Evolutionary conservation across 257 asterid species (phyloP).

Genomic region (Orobanche coerulescens): DNA sequence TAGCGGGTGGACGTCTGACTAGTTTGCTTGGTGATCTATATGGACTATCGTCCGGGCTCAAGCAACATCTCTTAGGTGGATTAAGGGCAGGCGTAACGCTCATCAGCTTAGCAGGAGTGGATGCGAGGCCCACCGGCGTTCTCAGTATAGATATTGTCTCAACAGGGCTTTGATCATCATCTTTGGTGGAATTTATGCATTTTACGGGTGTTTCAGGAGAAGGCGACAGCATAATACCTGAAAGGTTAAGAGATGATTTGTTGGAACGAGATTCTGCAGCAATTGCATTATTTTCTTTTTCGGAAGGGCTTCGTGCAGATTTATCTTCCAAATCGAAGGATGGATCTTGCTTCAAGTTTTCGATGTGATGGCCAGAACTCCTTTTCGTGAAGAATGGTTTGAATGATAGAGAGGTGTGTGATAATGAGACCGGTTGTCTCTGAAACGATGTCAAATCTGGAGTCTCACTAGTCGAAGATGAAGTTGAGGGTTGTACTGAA

Average conservation of each 20-base stretch:
- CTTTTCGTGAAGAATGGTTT: neutral
- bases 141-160: constrained; percentile 20
- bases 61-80: constrained; percentile 56
- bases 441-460: constrained; percentile 3
- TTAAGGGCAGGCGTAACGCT: constrained; percentile 52
- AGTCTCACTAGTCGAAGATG: constrained; percentile 17
- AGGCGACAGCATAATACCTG: neutral
- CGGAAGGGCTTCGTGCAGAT: neutral
- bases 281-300: neutral
- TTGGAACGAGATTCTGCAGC: neutral
- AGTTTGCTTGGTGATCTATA: constrained; percentile 42
- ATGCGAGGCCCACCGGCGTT: constrained; percentile 43
- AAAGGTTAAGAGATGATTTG: neutral
- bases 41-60: constrained; percentile 60
- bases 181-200: constrained; percentile 16
- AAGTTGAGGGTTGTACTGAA: constrained; percentile 14
- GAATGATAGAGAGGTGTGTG: neutral
- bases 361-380: neutral
- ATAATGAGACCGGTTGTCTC: constrained; percentile 12
- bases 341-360: neutral
- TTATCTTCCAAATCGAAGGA: neutral
- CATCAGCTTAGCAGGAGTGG: constrained; percentile 56
- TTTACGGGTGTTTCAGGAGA: constrained; percentile 53
- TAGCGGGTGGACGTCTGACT: constrained; percentile 55
- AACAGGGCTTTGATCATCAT: constrained; percentile 20